A percentile compares a stretch with the other conserved stretches of the same genome.
Evolutionary conservation across 1,284 basidiomycete species (phyloP).

Genomic region (Trametes polyzona): DNA sequence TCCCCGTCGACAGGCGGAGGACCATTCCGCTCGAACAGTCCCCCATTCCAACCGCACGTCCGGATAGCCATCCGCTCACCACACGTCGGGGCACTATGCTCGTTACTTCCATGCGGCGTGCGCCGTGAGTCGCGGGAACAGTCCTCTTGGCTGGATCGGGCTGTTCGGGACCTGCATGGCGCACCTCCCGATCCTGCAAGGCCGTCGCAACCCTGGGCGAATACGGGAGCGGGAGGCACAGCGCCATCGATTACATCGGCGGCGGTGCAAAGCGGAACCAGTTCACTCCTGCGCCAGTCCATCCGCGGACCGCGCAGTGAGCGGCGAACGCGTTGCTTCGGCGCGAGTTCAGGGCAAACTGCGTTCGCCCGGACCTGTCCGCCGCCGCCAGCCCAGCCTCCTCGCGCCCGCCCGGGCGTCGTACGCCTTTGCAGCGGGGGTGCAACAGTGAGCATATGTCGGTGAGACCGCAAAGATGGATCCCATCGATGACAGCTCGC

Average conservation of each 20-base stretch:
- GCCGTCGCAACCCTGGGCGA: no score
- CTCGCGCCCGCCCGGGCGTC: neutral
- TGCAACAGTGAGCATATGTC: neutral
- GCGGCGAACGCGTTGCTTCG: no score
- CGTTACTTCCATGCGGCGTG: neutral
- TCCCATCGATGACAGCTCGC: neutral
- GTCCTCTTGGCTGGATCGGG: neutral
- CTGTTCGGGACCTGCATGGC: neutral
- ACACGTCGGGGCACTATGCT: neutral
- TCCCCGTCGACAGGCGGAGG: no score
- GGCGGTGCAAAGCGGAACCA: neutral
- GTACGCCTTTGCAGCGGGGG: neutral
- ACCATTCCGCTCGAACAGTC: no score
- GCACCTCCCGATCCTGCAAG: no score
- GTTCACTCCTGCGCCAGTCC: no score
- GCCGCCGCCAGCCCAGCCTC: neutral
- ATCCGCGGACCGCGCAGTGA: no score
- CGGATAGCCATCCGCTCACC: no score
- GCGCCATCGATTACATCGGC: no score
- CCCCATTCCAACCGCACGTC: no score
- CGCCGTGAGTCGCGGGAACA: conserved; percentile 1
- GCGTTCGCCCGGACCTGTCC: neutral
- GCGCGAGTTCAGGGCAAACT: conserved; percentile 1
- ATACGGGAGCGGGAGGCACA: no score
- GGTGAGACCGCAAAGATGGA: conserved; percentile 13